These are phyloP conservation scores for Blepharisma japonicum DNA, from an alignment of 73 alveolate species.

Conservation along the genomic window DNA sequence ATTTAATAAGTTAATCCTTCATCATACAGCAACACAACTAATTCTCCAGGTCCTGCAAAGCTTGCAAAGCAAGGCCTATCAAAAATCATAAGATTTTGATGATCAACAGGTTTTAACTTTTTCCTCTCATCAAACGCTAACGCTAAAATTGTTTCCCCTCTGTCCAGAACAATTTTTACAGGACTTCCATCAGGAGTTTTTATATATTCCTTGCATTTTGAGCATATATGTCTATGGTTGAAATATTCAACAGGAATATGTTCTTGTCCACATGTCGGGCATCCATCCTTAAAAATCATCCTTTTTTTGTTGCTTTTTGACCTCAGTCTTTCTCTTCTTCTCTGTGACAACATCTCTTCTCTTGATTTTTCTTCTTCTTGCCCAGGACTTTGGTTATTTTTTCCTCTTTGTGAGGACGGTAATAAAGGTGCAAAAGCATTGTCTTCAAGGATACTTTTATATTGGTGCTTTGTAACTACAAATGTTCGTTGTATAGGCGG, in stretches of 20 bases:
- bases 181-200: slow-evolving; percentile 22
- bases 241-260: slow-evolving; percentile 1
- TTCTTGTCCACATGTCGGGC: slow-evolving; percentile 28
- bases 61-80: slow-evolving; percentile 19
- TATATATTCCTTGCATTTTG: slow-evolving; percentile 13
- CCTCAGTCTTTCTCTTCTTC: slow-evolving; percentile 20
- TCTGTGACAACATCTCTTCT: neutral
- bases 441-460: neutral
- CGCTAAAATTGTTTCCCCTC: slow-evolving; percentile 13
- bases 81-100: slow-evolving; percentile 1
- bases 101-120: neutral
- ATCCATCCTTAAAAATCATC: slow-evolving; percentile 16
- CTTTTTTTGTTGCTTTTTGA: neutral
- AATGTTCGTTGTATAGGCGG: slow-evolving; percentile 14
- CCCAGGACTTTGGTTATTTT: neutral
- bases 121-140: slow-evolving; percentile 19
- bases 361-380: neutral
- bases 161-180: slow-evolving; percentile 16
- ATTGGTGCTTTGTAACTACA: neutral
- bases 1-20: slow-evolving; percentile 4
- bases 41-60: slow-evolving; percentile 31
- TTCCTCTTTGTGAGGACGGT: neutral
- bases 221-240: slow-evolving; percentile 5
- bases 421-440: neutral
- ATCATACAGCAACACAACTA: slow-evolving; percentile 24